Conservation (phyloP, 1,139 yeast genomes). For the Geotrichum restrictum region DNA sequence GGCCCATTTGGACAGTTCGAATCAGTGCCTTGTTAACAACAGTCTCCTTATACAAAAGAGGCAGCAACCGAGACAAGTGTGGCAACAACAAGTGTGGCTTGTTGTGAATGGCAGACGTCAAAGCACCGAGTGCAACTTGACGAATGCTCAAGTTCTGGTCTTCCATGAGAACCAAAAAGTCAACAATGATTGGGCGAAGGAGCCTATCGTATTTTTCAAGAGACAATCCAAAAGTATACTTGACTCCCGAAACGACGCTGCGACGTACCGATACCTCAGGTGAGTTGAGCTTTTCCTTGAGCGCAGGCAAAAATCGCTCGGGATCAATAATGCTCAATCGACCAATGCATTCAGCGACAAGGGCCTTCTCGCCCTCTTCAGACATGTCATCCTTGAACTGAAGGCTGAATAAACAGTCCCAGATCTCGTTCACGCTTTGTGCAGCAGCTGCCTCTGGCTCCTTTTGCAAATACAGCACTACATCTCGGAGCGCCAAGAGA, state of each 20-base stretch:
- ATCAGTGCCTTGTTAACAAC: constrained; percentile 55
- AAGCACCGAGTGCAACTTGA: constrained; percentile 56
- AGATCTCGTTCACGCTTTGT: constrained; percentile 25
- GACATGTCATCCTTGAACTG: constrained; percentile 23
- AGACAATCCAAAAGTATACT: constrained; percentile 36
- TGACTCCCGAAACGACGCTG: constrained; percentile 40
- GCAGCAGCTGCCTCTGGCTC: constrained; percentile 25
- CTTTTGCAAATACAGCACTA: constrained; percentile 30
- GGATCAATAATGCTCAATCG: constrained; percentile 36
- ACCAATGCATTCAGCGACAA: constrained; percentile 42
- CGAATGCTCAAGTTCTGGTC: constrained; percentile 36
- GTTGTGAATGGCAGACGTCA: constrained; percentile 60
- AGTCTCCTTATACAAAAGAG: constrained; percentile 54
- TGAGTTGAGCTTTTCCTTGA: constrained; percentile 28
- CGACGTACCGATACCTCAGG: constrained; percentile 29
- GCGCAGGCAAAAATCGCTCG: constrained; percentile 31
- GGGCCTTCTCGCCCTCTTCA: constrained; percentile 35
- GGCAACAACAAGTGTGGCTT: constrained; percentile 51
- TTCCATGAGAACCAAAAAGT: constrained; percentile 39
- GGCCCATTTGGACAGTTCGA: constrained; percentile 76
- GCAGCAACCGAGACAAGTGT: constrained; percentile 49
- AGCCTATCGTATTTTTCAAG: constrained; percentile 30
- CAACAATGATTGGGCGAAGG: constrained; percentile 38
- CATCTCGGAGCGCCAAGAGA: constrained; percentile 43
- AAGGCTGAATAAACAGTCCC: constrained; percentile 31